phyloP scores from a whole-genome alignment of 108 stramenopile species.

The Nitzschia sp. region DNA sequence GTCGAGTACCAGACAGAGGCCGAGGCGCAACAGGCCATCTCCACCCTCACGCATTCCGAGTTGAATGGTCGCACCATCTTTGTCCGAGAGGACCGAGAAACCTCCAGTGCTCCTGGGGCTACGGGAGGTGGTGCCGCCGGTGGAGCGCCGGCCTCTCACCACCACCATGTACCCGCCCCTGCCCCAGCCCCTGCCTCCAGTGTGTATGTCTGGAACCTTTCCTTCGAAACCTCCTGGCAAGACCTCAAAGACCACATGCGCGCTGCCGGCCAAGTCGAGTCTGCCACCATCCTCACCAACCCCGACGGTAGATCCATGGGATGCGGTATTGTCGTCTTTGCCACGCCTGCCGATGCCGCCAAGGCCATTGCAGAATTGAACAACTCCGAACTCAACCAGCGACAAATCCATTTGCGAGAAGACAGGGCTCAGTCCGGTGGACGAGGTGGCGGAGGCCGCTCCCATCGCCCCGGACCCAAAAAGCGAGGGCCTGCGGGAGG shows the following conservation, averaged over 20 bases:
- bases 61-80: constrained; percentile 79
- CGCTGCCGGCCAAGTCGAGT: constrained; percentile 83
- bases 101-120: constrained; percentile 19
- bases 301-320: constrained; percentile 81
- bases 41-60: constrained; percentile 73
- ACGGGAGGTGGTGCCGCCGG: neutral
- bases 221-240: constrained; percentile 86
- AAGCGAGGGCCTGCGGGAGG: neutral
- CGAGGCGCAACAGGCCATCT: constrained; percentile 77
- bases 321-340: constrained; percentile 91
- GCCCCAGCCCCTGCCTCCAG: neutral
- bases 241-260: constrained; percentile 95
- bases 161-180: too few species aligned
- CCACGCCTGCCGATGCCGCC: constrained; percentile 81
- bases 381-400: constrained; percentile 74
- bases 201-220: constrained; percentile 74
- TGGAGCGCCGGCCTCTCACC: too few species aligned
- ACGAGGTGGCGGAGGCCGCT: constrained; percentile 45
- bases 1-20: constrained; percentile 86
- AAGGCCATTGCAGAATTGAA: constrained; percentile 86
- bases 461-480: constrained; percentile 20
- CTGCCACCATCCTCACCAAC: constrained; percentile 82
- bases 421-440: constrained; percentile 49
- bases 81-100: constrained; percentile 82
- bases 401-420: constrained; percentile 85